Evolutionary conservation across 1,284 basidiomycete species (phyloP).

Genomic region (Apiotrichum brassicae): DNA sequence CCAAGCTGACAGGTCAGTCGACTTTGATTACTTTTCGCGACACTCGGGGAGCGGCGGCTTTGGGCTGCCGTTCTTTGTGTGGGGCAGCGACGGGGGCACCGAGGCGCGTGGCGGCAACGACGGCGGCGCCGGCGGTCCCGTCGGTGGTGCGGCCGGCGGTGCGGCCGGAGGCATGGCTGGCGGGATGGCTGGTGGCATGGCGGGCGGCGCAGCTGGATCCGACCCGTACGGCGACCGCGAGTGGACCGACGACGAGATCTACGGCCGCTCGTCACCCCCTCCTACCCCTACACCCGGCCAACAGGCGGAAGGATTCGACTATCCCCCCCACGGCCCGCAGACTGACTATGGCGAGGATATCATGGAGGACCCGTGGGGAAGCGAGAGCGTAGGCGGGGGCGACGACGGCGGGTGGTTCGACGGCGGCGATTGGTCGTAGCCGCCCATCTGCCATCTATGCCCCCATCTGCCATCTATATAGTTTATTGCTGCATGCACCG

Average conservation of each 20-base stretch:
- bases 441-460: no score
- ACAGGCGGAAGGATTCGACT: conserved; percentile 19
- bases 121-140: conserved; percentile 12
- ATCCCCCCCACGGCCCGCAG: neutral
- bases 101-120: conserved; percentile 11
- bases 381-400: conserved; percentile 8
- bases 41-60: conserved; percentile 58
- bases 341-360: conserved; percentile 8
- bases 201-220: conserved; percentile 25
- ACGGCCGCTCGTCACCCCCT: conserved; percentile 24
- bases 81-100: conserved; percentile 39
- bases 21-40: conserved; percentile 57
- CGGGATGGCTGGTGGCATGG: conserved; percentile 5
- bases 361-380: conserved; percentile 20
- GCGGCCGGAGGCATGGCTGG: conserved; percentile 16
- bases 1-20: conserved; percentile 32
- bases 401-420: conserved; percentile 16
- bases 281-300: conserved; percentile 9
- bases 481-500: conserved; percentile 1
- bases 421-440: conserved; percentile 19
- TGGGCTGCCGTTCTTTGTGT: conserved; percentile 45
- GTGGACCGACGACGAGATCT: conserved; percentile 39
- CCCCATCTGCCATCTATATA: neutral
- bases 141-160: conserved; percentile 14
- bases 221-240: conserved; percentile 3